Base-by-base conservation (phyloP, 768 basidiomycete genomes). In the Chalciporus piperatus region DNA sequence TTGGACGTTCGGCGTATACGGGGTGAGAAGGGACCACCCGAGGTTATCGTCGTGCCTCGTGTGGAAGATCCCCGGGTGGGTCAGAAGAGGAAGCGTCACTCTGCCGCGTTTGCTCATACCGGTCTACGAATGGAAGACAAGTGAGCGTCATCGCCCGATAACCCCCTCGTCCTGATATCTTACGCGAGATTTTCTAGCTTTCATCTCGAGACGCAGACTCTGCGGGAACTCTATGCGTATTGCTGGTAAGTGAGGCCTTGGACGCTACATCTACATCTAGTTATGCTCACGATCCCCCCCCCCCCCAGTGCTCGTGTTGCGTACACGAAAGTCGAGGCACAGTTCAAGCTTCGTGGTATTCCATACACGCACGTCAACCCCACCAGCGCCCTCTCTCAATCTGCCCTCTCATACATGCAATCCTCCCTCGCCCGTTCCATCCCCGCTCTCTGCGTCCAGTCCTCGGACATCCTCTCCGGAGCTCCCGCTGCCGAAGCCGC, bases 401-500 rank as follows among this genome's bases (percentile, higher is more conserved):
- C 76, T 17, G 79, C 81, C 41, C 59, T 84, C 25, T 72, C 73
- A 3, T 75, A 82, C 47, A 74, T 83, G 14, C 86, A 90, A 52
- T 91, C 87, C 4, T 83, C 85, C 0, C 77, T 91, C 19, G 81
- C 85, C 0, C 83, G 82, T 25, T 85, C 88, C 14, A 84, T 96
- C 8, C 93, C 93, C 0, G 87, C 84, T 1, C 75, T 96, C 3
- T 89, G 87, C 53, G 91, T 96, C 11, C 81, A 87, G 59, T 89
- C 92, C 0, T 76, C 82, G 16, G 82, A 92, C 59, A 87, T 95
- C 41, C 74, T 93, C 19, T 85, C 85, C 0, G 89, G 89, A 7
- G 88, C 85, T 3, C 87, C 89, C 4, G 92, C 92, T 4, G 89
- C 86, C 19, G 92, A 95, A 63, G 92, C 92, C 4, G 92, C 92